Conservation (phyloP, 441 rosid species). For the Melastoma candidum region DNA sequence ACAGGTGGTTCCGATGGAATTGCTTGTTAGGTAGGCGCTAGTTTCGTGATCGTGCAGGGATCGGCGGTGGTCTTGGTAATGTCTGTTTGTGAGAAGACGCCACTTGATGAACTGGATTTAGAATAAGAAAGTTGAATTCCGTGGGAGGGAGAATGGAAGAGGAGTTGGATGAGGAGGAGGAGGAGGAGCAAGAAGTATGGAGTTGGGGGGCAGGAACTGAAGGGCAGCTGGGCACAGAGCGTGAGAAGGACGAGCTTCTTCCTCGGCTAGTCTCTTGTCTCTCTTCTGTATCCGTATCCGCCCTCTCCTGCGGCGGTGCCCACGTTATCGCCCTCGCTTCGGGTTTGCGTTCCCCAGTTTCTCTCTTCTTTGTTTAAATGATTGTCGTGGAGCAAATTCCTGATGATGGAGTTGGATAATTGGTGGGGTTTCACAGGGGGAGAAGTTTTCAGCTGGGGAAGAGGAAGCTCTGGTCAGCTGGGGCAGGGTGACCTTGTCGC, state of each 20-base stretch:
- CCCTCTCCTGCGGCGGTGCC: constrained; percentile 24
- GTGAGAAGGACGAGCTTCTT: constrained; percentile 51
- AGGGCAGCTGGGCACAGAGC: constrained; percentile 65
- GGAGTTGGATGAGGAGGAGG: constrained; percentile 11
- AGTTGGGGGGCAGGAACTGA: constrained; percentile 99
- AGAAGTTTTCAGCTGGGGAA: constrained; percentile 73
- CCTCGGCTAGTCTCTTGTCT: constrained; percentile 43
- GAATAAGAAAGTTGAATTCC: too few species aligned
- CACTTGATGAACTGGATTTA: too few species aligned
- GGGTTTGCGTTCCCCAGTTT: neutral
- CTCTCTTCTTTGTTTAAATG: too few species aligned
- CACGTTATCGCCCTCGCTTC: constrained; percentile 10
- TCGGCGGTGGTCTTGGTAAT: too few species aligned
- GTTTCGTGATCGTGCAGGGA: too few species aligned
- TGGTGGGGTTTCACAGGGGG: constrained; percentile 35
- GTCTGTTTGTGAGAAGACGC: too few species aligned
- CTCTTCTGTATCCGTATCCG: constrained; percentile 24
- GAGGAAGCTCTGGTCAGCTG: constrained; percentile 80
- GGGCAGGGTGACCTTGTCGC: constrained; percentile 57
- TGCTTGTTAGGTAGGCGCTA: too few species aligned
- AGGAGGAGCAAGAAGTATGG: constrained; percentile 38
- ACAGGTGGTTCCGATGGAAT: too few species aligned
- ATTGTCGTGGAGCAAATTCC: too few species aligned
- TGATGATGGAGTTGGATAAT: too few species aligned
- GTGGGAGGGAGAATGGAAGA: neutral